Evolutionary conservation across 1,284 basidiomycete genomes (phyloP).

Genomic region (Rhodofomes roseus): DNA sequence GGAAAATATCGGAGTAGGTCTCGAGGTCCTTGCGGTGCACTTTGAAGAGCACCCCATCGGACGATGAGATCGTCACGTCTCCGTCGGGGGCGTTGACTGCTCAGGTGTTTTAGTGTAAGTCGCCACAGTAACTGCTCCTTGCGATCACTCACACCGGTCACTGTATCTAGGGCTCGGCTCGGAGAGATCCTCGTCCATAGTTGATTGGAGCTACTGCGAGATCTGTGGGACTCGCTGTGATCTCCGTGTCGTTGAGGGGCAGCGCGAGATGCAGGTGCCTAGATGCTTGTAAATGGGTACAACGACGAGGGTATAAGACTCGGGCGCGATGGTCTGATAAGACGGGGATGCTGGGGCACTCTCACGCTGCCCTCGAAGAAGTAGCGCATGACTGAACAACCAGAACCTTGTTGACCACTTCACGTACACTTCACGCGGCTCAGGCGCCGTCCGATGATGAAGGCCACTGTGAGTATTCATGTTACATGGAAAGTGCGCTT

Average conservation of each 20-base stretch:
- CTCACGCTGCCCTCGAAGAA: background rate
- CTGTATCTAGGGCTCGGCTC: background rate
- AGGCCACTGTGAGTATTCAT: too few species aligned
- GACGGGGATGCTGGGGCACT: too few species aligned
- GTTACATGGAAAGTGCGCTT: too few species aligned
- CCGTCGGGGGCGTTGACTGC: background rate
- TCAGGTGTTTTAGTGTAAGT: background rate
- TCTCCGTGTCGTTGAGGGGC: background rate
- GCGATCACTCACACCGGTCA: background rate
- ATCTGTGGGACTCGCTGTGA: too few species aligned
- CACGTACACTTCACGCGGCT: background rate
- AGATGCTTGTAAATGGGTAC: too few species aligned
- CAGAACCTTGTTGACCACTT: background rate
- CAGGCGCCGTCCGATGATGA: too few species aligned
- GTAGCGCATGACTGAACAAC: background rate
- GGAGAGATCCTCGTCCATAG: background rate
- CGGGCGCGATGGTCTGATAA: too few species aligned
- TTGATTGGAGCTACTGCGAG: too few species aligned
- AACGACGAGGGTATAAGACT: too few species aligned
- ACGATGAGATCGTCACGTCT: conserved; percentile 6
- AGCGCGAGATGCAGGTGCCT: too few species aligned
- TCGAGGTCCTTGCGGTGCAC: conserved; percentile 16
- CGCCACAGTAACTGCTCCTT: background rate
- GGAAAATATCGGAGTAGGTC: conserved; percentile 14
- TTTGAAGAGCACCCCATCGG: conserved; percentile 16